These are phyloP conservation scores for Hypoxylon sp. DNA, from an alignment of 2,329 filamentous ascomycete species.

Conservation along the genomic window DNA sequence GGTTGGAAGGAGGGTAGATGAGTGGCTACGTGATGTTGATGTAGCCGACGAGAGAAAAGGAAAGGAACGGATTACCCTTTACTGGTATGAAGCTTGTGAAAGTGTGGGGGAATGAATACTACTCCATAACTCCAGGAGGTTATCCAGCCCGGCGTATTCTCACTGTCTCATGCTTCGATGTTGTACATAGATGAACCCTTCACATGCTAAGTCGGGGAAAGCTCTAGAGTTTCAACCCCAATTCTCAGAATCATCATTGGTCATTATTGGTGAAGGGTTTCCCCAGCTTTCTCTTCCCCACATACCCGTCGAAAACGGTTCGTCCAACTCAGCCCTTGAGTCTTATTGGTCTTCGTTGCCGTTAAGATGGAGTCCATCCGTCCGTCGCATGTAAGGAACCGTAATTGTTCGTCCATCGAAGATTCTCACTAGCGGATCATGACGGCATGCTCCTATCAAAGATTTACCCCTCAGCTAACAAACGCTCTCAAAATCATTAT, in stretches of 20 bases:
- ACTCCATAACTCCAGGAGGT: slow-evolving; percentile 1
- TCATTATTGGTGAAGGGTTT: slow-evolving; percentile 25
- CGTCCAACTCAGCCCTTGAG: neutral
- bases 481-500: slow-evolving; percentile 1
- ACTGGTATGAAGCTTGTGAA: slow-evolving; percentile 44
- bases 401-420: slow-evolving; percentile 21
- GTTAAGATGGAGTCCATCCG: slow-evolving; percentile 26
- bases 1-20: slow-evolving; percentile 44
- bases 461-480: slow-evolving; percentile 1
- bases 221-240: slow-evolving; percentile 24
- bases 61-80: slow-evolving; percentile 21
- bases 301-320: slow-evolving; percentile 27
- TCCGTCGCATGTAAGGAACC: slow-evolving; percentile 37
- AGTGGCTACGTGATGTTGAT: slow-evolving; percentile 38
- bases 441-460: slow-evolving; percentile 34
- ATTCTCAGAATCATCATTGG: slow-evolving; percentile 6
- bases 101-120: slow-evolving; percentile 44
- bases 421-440: slow-evolving; percentile 26
- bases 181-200: slow-evolving; percentile 21
- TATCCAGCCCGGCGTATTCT: neutral
- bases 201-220: slow-evolving; percentile 29
- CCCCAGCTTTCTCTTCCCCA: slow-evolving; percentile 35
- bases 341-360: slow-evolving; percentile 21
- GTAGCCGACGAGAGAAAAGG: slow-evolving; percentile 39
- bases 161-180: slow-evolving; percentile 2